Evolutionary conservation across 345 rosid species (phyloP).

Genomic region (Litchi chinensis): DNA sequence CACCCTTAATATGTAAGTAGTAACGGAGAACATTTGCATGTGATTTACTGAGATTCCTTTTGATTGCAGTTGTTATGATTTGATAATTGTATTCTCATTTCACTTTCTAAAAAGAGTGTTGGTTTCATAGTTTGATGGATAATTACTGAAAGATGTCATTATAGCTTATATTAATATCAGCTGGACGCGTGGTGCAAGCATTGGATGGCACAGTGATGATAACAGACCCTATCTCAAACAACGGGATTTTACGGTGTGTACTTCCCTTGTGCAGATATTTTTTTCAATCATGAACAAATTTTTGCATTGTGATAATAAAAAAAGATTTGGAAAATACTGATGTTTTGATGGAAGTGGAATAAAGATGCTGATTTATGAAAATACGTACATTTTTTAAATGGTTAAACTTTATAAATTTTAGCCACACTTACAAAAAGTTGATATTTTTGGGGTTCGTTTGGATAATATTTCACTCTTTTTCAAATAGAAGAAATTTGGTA

Average conservation of each 20-base stretch:
- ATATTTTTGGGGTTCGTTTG: neutral
- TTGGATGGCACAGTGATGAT: constrained; percentile 98
- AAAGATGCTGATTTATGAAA: neutral
- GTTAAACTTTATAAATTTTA: neutral
- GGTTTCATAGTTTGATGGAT: neutral
- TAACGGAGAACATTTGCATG: neutral
- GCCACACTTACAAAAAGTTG: neutral
- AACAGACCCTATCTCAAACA: constrained; percentile 84
- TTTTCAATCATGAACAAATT: neutral
- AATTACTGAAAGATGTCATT: neutral
- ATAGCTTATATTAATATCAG: constrained; percentile 35
- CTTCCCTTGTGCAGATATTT: neutral
- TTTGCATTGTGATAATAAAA: neutral
- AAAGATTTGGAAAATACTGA: neutral
- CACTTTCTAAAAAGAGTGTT: neutral
- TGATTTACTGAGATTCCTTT: neutral
- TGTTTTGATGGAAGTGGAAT: neutral
- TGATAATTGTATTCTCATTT: neutral
- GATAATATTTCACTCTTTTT: neutral
- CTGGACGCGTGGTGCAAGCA: constrained; percentile 89
- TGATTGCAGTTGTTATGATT: neutral
- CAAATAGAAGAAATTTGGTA: neutral
- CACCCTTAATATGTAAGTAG: no score
- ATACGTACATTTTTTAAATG: neutral
- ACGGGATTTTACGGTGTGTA: constrained; percentile 68